Conservation (phyloP, 805 yeast genomes). For the Saccharomycopsis sp. region DNA sequence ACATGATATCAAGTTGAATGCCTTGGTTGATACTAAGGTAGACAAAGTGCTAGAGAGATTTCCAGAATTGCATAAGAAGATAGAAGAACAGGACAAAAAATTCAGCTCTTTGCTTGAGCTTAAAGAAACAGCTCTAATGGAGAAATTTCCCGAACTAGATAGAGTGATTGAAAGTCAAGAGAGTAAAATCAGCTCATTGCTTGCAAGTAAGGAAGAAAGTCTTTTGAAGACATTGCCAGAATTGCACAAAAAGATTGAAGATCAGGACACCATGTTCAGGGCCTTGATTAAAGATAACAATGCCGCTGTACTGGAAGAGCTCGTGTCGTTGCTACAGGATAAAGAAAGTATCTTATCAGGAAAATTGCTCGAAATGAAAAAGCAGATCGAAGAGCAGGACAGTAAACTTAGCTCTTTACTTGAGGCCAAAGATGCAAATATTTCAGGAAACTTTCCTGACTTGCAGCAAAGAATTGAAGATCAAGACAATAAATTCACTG, state of each 20-base stretch:
- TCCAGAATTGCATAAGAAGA: background rate
- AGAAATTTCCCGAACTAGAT: background rate
- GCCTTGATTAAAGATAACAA: background rate
- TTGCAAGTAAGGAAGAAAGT: background rate
- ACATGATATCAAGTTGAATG: background rate
- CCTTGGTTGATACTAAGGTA: background rate
- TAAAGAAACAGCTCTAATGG: background rate
- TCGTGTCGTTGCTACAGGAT: too few relatives aligned
- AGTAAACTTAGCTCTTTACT: background rate
- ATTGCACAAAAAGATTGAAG: background rate
- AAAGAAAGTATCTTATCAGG: background rate
- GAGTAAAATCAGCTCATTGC: background rate
- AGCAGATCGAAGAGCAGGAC: background rate
- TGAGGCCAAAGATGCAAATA: background rate
- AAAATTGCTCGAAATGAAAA: background rate
- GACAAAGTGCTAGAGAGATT: background rate
- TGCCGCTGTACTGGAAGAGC: too few relatives aligned
- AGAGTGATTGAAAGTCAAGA: background rate
- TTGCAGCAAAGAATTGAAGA: background rate
- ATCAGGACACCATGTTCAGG: background rate
- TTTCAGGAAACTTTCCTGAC: background rate
- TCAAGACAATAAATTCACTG: background rate
- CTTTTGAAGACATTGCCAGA: background rate
- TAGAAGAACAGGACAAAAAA: background rate
- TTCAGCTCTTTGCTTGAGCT: background rate